These are phyloP conservation scores for Colletotrichum trifolii DNA, from an alignment of 2,329 filamentous ascomycete genomes.

Conservation along the genomic window DNA sequence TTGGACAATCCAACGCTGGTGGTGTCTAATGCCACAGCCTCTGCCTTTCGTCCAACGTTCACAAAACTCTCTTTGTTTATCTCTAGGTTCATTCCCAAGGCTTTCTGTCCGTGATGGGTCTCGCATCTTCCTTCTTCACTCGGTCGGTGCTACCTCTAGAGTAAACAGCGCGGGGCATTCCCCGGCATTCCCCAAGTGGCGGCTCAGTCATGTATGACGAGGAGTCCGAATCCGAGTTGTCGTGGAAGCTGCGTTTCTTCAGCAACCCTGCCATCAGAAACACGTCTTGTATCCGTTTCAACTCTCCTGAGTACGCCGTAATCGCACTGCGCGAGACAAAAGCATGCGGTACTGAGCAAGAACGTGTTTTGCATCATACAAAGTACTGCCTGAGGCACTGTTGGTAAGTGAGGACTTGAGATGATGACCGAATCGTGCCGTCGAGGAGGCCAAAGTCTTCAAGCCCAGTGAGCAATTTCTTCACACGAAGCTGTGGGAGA, in stretches of 20 bases:
- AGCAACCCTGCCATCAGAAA: not conserved
- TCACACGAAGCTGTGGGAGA: not conserved
- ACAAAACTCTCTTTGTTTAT: not conserved
- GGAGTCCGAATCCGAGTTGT: not conserved
- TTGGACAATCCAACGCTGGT: conserved; percentile 7
- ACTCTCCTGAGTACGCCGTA: not conserved
- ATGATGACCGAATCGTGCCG: not conserved
- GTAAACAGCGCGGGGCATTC: not conserved
- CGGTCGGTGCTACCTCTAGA: not conserved
- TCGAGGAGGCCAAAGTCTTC: not conserved
- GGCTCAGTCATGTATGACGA: not conserved
- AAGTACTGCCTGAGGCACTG: not conserved
- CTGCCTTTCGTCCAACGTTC: conserved; percentile 1
- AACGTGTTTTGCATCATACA: not conserved
- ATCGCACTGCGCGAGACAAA: conserved; percentile 1
- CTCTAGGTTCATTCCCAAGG: not conserved
- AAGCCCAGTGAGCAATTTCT: not conserved
- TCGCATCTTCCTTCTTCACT: conserved; percentile 2
- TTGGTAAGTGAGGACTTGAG: not conserved
- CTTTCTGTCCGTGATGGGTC: not conserved
- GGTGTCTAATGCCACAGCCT: conserved; percentile 4
- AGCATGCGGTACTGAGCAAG: not conserved
- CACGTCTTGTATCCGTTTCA: not conserved
- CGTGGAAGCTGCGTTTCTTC: not conserved
- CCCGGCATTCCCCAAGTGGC: not conserved